Base-by-base conservation (phyloP, 2,329 filamentous ascomycete genomes). In the Calonectria pteridis region DNA sequence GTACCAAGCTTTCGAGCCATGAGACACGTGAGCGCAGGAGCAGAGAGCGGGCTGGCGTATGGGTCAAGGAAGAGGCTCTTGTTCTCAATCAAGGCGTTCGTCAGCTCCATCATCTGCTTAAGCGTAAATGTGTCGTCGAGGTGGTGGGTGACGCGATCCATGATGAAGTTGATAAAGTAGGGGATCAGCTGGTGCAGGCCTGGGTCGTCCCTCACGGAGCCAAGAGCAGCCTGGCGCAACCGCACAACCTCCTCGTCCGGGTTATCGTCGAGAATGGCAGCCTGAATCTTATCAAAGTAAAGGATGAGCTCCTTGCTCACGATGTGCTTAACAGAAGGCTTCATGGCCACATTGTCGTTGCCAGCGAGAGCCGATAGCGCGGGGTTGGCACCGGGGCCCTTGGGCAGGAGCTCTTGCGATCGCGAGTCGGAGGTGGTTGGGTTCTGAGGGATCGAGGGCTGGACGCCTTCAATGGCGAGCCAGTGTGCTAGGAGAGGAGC, bases 401-500 rank as follows among this genome's bases (percentile, higher is more conserved):
- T 98, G 37, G 96, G 94, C 23, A 97, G 89, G 35, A 98, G 89
- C 80, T 98, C 96, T 82, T 96, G 94, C 66, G 94, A 92, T 73
- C 95, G 91, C 35, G 95, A 93, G 83, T 98, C 96, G 81, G 93
- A 92, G 7, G 94, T 93, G 2, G 95, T 97, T 9, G 97, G 97
- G 84, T 99, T 99, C 84, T 98, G 96, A 2, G 96, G 95, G 79
- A 98, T 98, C 0, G 95, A 94, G 2, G 97, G 97, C 83, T 99
- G 96, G 33, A 98, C 97, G 73, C 97, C 97, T 88, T 99, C 97
- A 63, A 99, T 95, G 28, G 97, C 96, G 74, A 98, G 92, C 96
- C 97, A 99, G 85, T 99, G 97, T 74, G 95, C 97, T 96, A 81
- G 20, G 71, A 49, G 28, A 18, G 67, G 58, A 75, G 40, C 40